Evolutionary conservation across 225 moss, liverwort and hornwort genomes (phyloP).

Genomic region (Neckera pumila): DNA sequence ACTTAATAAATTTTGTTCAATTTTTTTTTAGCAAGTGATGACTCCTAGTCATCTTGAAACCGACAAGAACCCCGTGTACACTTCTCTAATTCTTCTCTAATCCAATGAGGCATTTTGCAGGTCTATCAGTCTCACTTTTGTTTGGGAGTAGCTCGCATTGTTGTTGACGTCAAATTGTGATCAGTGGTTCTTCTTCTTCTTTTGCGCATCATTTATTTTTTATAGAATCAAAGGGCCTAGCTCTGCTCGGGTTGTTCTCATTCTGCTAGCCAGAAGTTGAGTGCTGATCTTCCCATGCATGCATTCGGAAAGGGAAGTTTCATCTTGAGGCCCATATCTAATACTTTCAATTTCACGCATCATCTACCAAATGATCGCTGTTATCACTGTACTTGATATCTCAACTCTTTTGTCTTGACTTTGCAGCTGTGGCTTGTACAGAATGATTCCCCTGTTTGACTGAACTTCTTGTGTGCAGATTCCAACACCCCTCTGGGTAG

Average conservation of each 20-base stretch:
- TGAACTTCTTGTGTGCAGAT: slow-evolving; percentile 8
- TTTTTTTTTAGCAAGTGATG: background rate
- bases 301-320: background rate
- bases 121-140: background rate
- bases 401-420: background rate
- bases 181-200: background rate
- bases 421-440: background rate
- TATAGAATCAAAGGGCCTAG: background rate
- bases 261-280: background rate
- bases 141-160: background rate
- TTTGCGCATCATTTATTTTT: background rate
- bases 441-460: background rate
- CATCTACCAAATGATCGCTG: background rate
- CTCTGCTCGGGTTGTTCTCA: background rate
- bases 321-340: background rate
- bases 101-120: background rate
- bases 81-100: background rate
- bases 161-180: background rate
- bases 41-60: background rate
- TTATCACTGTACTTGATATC: background rate
- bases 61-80: background rate
- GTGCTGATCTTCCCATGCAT: background rate
- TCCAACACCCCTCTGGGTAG: background rate
- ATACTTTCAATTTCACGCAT: background rate
- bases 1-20: slow-evolving; percentile 5